phyloP scores from a whole-genome alignment of 2,329 filamentous ascomycete species.

The Zalaria sp. region DNA sequence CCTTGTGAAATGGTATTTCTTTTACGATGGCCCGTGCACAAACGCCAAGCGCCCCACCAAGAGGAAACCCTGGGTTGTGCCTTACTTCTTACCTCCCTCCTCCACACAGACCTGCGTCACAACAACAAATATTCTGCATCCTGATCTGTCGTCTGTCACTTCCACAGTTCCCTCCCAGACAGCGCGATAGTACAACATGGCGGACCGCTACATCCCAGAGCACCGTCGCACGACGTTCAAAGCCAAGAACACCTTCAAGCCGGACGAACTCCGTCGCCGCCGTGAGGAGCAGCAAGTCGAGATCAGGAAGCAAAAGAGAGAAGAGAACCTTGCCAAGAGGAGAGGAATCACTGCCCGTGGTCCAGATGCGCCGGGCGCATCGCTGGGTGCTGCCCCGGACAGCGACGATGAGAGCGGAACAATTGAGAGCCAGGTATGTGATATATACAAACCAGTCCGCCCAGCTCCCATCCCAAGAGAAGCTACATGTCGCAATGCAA shows the following conservation, averaged over 20 bases:
- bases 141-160: not conserved
- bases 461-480: too few relatives aligned
- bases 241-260: slow-evolving; percentile 98
- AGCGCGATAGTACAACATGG: slow-evolving; percentile 48
- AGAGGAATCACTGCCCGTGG: slow-evolving; percentile 72
- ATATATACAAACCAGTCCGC: too few relatives aligned
- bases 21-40: not conserved
- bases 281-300: slow-evolving; percentile 99
- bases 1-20: not conserved
- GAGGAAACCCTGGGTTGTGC: too few relatives aligned
- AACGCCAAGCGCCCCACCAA: not conserved
- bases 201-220: slow-evolving; percentile 98
- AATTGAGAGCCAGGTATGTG: slow-evolving; percentile 86
- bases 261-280: slow-evolving; percentile 92
- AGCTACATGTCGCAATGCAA: too few relatives aligned
- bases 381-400: slow-evolving; percentile 77
- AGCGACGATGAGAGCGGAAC: slow-evolving; percentile 94
- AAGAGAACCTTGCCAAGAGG: slow-evolving; percentile 97
- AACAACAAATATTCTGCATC: not conserved
- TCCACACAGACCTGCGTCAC: not conserved
- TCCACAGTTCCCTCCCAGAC: not conserved
- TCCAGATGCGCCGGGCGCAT: slow-evolving; percentile 61
- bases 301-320: slow-evolving; percentile 95
- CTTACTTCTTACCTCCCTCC: not conserved
- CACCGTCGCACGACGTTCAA: slow-evolving; percentile 99